phyloP scores from a whole-genome alignment of 805 yeast species.

The Starmera dryadoides region DNA sequence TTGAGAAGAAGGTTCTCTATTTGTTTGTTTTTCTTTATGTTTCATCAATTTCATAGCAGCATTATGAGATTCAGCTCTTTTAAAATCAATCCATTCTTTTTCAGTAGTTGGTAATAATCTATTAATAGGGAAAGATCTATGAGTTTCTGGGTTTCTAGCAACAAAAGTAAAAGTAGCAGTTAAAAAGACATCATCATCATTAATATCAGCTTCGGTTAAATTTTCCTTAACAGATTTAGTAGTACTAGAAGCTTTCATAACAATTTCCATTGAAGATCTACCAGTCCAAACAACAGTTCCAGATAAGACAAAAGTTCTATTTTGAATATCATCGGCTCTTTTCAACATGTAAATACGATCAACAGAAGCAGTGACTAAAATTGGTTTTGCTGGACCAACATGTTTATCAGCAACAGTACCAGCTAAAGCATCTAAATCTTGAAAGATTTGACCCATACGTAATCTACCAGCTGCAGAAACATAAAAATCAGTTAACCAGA shows the following conservation, averaged over 20 bases:
- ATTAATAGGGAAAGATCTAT: conserved; percentile 81
- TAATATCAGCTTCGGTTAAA: conserved; percentile 49
- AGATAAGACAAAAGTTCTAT: conserved; percentile 72
- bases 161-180: conserved; percentile 93
- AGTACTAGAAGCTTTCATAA: conserved; percentile 80
- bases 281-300: conserved; percentile 97
- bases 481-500: conserved; percentile 77
- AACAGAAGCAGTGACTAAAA: conserved; percentile 91
- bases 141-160: conserved; percentile 91
- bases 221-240: conserved; percentile 45
- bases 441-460: conserved; percentile 88
- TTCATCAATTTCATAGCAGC: conserved; percentile 80
- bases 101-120: conserved; percentile 68
- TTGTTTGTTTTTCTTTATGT: conserved; percentile 48
- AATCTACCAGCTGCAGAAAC: conserved; percentile 87
- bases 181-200: conserved; percentile 63
- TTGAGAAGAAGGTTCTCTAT: conserved; percentile 73
- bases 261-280: conserved; percentile 89
- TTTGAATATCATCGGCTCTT: conserved; percentile 69
- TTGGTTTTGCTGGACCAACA: conserved; percentile 93
- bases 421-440: conserved; percentile 89
- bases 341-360: conserved; percentile 85
- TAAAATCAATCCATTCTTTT: conserved; percentile 74
- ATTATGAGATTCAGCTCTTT: conserved; percentile 85
- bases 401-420: conserved; percentile 92